A percentile compares a stretch with the other conserved stretches of the same genome.
Evolutionary conservation across 345 rosid genomes (phyloP).

Genomic region (Carallia brachiata): DNA sequence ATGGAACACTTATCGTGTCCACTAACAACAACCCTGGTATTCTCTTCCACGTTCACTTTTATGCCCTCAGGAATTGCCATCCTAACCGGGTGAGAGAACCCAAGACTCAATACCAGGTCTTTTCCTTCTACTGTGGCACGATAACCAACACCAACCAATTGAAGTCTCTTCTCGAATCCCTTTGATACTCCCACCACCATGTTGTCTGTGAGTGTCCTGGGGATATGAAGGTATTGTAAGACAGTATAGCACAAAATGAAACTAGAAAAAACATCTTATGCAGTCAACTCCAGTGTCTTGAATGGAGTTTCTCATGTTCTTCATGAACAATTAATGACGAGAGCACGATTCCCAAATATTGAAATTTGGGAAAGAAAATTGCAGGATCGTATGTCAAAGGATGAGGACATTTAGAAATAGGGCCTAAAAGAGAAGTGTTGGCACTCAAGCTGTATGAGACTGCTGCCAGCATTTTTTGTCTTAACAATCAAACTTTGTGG

Average conservation of each 20-base stretch:
- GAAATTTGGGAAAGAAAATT: no score
- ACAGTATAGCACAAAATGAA: background rate
- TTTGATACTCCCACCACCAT: conserved; percentile 94
- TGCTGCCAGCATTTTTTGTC: background rate
- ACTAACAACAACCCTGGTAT: conserved; percentile 63
- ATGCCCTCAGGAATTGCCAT: conserved; percentile 73
- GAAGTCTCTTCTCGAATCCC: conserved; percentile 94
- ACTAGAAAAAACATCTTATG: background rate
- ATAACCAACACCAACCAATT: conserved; percentile 85
- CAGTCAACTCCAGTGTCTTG: background rate
- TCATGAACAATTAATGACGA: background rate
- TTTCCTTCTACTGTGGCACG: conserved; percentile 80
- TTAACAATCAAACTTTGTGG: no score
- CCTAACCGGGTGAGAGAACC: conserved; percentile 91
- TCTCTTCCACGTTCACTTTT: conserved; percentile 82
- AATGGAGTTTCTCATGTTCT: background rate
- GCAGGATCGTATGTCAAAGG: no score
- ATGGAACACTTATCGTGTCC: conserved; percentile 75
- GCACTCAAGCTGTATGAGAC: background rate
- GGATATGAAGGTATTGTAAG: no score
- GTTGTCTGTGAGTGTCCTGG: conserved; percentile 91
- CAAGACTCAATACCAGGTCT: conserved; percentile 75
- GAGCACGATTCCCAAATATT: no score
- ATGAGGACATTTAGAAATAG: no score
- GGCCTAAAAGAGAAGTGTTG: background rate